Evolutionary conservation across 2,329 filamentous ascomycete species (phyloP), one percentile per base, ranked within the genome.

Genomic region (Hypoxylon rubiginosum): DNA sequence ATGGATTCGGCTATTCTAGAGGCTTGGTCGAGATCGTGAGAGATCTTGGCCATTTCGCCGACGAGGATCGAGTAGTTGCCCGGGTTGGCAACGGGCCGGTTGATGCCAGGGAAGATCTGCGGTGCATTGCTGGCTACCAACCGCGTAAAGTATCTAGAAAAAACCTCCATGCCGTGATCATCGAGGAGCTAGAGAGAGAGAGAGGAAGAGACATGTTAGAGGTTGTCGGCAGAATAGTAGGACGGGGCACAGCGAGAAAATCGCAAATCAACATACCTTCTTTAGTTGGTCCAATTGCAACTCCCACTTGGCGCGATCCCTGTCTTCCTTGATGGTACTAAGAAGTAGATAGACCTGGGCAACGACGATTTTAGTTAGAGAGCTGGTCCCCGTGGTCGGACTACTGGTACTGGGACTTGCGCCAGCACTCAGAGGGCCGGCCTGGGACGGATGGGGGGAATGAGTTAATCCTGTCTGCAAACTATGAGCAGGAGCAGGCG

Each of bases 121-220:
- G 91, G 84, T 75, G 94, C 93, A 89, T 97, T 97, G 82, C 91
- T 91, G 81, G 91, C 92, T 77, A 99, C 89, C 78, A 98, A 86
- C 81, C 95, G 93, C 80, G 93, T 91, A 82, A 99, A 97, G 81
- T 96, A 97, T 84, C 94, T 97, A 66, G 93, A 90, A 80, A 94
- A 97, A 78, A 97, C 94, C 86, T 99, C 97, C 95, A 99, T 99
- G 78, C 94, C 94, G 94, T 97, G 91, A 76, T 95, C 94, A 88
- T 97, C 91, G 83, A 98, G 91, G 79, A 98, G 90, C 92, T 97
- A 71, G n/a, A 68, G 36, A 52, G 36, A 28, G 26, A 21, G 15
- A n/a, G n/a, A n/a, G n/a, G 15, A 21, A 19, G 17, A 19, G 30
- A 7, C 43, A 17, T 13, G 28, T 28, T 7, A 19, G 26, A 48